These are phyloP conservation scores for Dimargaris xerosporica DNA, from an alignment of 192 early-diverging fungal genomes.

Conservation along the genomic window DNA sequence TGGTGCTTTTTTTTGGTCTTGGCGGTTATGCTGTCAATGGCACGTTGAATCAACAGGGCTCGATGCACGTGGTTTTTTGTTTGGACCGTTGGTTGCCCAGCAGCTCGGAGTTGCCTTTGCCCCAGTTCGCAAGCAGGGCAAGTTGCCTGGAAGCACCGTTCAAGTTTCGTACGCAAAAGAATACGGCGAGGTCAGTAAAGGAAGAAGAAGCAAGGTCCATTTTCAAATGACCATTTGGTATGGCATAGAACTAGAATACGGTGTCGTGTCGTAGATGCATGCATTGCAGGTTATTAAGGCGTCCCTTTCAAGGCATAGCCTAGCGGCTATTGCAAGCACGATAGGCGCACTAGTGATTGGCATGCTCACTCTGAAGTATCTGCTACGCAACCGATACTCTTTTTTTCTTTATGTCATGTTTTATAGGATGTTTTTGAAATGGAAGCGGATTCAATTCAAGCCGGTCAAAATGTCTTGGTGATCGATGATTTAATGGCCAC, in stretches of 20 bases:
- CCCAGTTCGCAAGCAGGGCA: constrained; percentile 91
- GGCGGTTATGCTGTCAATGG: too few relatives aligned
- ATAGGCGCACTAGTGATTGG: not conserved
- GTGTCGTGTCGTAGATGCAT: not conserved
- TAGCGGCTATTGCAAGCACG: not conserved
- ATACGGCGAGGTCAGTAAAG: constrained; percentile 59
- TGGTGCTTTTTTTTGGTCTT: too few relatives aligned
- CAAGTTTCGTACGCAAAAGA: constrained; percentile 77
- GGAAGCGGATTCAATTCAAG: constrained; percentile 58
- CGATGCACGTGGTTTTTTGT: constrained; percentile 94
- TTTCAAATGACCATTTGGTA: not conserved
- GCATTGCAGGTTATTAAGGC: not conserved
- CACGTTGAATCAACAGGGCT: constrained; percentile 29
- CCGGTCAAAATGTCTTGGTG: constrained; percentile 74
- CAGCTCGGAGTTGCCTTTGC: constrained; percentile 81
- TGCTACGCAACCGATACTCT: not conserved
- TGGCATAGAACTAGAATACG: not conserved
- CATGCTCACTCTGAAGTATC: not conserved
- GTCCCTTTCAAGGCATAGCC: not conserved
- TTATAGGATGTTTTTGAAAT: constrained; percentile 83
- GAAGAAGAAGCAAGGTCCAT: not conserved
- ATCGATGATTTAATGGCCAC: constrained; percentile 96
- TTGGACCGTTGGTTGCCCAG: constrained; percentile 81
- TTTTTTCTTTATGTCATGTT: not conserved
- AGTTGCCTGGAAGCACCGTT: constrained; percentile 70